Conservation (phyloP, 2,329 filamentous ascomycete species). For the Microdochium paspali region DNA sequence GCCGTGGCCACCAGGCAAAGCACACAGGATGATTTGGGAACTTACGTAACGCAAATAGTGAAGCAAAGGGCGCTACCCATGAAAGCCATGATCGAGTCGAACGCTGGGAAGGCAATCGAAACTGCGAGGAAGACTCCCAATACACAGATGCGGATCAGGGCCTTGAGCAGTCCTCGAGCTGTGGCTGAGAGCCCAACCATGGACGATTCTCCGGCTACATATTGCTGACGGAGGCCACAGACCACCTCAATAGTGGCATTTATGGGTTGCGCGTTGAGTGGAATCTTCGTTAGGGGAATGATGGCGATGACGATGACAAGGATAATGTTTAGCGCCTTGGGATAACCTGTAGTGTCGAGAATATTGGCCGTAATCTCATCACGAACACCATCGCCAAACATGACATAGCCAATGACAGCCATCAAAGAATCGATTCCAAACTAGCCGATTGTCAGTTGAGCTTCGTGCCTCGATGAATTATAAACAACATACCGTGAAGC, state of each 20-base stretch:
- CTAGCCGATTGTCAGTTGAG: conserved; percentile 24
- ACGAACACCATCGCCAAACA: conserved; percentile 85
- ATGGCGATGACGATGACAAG: conserved; percentile 84
- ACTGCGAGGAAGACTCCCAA: conserved; percentile 68
- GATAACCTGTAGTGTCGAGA: conserved; percentile 65
- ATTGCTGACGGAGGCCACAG: conserved; percentile 51
- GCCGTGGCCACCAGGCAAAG: too few species aligned
- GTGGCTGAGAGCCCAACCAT: conserved; percentile 45
- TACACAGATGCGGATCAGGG: conserved; percentile 53
- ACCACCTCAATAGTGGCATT: conserved; percentile 77
- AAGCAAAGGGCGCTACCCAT: conserved; percentile 88
- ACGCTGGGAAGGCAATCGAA: conserved; percentile 60
- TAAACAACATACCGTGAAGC: conserved; percentile 58
- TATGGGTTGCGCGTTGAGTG: conserved; percentile 80
- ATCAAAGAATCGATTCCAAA: conserved; percentile 75
- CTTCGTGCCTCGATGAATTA: neutral
- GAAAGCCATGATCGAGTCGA: conserved; percentile 85
- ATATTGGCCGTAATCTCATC: conserved; percentile 92
- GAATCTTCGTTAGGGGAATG: conserved; percentile 93
- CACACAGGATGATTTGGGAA: conserved; percentile 4
- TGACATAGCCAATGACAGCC: conserved; percentile 75
- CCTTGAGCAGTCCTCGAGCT: conserved; percentile 48
- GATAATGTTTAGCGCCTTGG: conserved; percentile 60
- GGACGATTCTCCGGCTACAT: conserved; percentile 33
- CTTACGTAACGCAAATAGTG: conserved; percentile 77